These are phyloP conservation scores for Xanthoparmelia taractica DNA, from an alignment of 495 filamentous ascomycete genomes.

Conservation along the genomic window DNA sequence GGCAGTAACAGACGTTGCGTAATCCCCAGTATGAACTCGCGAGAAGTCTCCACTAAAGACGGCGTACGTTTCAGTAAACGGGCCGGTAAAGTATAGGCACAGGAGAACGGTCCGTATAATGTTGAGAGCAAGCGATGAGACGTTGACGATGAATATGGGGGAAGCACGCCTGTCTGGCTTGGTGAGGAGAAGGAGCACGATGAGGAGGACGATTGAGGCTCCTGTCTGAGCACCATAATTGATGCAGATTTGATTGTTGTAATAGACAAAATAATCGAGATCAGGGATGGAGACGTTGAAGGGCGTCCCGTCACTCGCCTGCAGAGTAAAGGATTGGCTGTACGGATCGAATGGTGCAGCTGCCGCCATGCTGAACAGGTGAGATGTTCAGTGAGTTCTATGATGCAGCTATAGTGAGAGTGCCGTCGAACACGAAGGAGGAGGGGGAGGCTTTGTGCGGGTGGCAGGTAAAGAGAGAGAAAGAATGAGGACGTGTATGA, in stretches of 20 bases:
- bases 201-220: slow-evolving; percentile 57
- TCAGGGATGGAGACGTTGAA: slow-evolving; percentile 44
- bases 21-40: slow-evolving; percentile 40
- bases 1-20: slow-evolving; percentile 45
- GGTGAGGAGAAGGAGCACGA: slow-evolving; percentile 58
- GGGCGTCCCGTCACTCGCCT: slow-evolving; percentile 41
- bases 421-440: background rate
- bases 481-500: background rate
- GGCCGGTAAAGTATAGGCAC: slow-evolving; percentile 49
- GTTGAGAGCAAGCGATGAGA: slow-evolving; percentile 52
- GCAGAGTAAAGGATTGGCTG: slow-evolving; percentile 51
- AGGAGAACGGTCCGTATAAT: slow-evolving; percentile 53
- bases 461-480: background rate
- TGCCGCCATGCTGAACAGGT: slow-evolving; percentile 21
- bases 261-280: slow-evolving; percentile 42
- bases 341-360: slow-evolving; percentile 45
- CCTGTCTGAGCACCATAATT: slow-evolving; percentile 68
- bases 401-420: background rate
- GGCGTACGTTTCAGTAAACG: slow-evolving; percentile 52
- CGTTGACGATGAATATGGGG: slow-evolving; percentile 56
- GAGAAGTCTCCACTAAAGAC: slow-evolving; percentile 50
- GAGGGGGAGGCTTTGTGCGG: background rate
- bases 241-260: slow-evolving; percentile 51
- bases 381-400: background rate
- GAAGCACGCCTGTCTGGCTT: slow-evolving; percentile 53